Conservation (phyloP, 2,329 filamentous ascomycete genomes). For the Phyllosticta ampelicida region DNA sequence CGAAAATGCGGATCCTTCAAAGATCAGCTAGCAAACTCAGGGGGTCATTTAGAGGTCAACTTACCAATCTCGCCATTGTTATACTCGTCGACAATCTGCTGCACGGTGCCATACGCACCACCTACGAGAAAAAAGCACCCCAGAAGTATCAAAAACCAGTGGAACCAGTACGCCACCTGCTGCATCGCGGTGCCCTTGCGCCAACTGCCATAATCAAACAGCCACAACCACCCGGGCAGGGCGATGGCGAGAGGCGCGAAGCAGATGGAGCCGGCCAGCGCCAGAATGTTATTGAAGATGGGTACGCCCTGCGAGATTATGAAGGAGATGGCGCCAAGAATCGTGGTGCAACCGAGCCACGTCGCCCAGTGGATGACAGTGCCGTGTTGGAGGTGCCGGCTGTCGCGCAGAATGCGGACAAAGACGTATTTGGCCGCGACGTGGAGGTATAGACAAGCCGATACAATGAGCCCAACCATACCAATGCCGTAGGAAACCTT, state of each 20-base stretch:
- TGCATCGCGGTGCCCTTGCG: conserved; percentile 25
- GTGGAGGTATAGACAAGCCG: conserved; percentile 40
- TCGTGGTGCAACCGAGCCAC: conserved; percentile 37
- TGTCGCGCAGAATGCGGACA: conserved; percentile 38
- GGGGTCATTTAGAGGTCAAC: too few species aligned
- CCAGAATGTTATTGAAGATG: conserved; percentile 44
- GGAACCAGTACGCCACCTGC: conserved; percentile 30
- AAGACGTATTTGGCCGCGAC: conserved; percentile 43
- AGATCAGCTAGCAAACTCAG: too few species aligned
- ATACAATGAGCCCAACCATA: conserved; percentile 41
- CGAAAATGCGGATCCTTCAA: too few species aligned
- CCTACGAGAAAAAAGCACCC: conserved; percentile 39
- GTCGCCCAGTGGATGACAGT: conserved; percentile 37
- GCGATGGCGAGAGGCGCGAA: conserved; percentile 42
- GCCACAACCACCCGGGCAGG: conserved; percentile 41
- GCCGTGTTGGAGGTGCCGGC: conserved; percentile 38
- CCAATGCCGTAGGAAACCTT: conserved; percentile 43
- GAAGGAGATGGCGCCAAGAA: conserved; percentile 37
- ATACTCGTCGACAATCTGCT: conserved; percentile 43
- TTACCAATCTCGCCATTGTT: conserved; percentile 33
- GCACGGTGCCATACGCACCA: conserved; percentile 41
- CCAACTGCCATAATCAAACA: conserved; percentile 38
- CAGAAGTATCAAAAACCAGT: conserved; percentile 33
- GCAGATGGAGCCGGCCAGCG: conserved; percentile 39
- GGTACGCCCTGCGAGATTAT: conserved; percentile 40